phyloP scores from a whole-genome alignment of 2,329 filamentous ascomycete genomes.

The Eutypella sp. region DNA sequence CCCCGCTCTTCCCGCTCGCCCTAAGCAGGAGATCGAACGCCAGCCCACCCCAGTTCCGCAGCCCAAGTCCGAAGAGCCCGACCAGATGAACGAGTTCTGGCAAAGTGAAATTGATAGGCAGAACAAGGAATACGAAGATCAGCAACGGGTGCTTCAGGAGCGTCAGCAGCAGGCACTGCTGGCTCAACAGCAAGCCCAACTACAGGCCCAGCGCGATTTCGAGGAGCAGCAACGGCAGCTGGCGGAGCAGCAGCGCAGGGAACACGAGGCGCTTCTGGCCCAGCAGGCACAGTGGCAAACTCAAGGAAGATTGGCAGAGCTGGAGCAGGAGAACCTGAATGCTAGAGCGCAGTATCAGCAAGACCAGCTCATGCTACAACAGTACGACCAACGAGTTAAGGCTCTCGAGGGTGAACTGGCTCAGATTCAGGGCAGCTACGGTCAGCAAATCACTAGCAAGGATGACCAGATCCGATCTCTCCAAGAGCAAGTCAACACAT shows the following conservation, averaged over 20 bases:
- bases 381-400: constrained; percentile 94
- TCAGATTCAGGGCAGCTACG: constrained; percentile 76
- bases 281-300: constrained; percentile 93
- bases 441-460: constrained; percentile 80
- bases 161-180: constrained; percentile 78
- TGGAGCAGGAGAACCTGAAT: constrained; percentile 92
- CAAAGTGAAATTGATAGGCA: constrained; percentile 86
- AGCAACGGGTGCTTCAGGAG: constrained; percentile 82
- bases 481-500: constrained; percentile 96
- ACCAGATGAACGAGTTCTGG: constrained; percentile 98
- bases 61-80: constrained; percentile 72
- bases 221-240: constrained; percentile 88
- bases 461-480: constrained; percentile 91
- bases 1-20: constrained; percentile 77
- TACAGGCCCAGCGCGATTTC: constrained; percentile 89
- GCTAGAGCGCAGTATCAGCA: constrained; percentile 92
- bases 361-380: constrained; percentile 95
- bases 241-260: constrained; percentile 82
- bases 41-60: constrained; percentile 64
- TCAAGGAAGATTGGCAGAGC: constrained; percentile 88
- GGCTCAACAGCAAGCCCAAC: constrained; percentile 74
- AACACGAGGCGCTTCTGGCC: constrained; percentile 82
- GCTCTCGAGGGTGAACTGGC: constrained; percentile 81
- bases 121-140: constrained; percentile 91
- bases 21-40: constrained; percentile 66